phyloP scores from a whole-genome alignment of 1,284 basidiomycete species.

The Moesziomyces globuligerus region DNA sequence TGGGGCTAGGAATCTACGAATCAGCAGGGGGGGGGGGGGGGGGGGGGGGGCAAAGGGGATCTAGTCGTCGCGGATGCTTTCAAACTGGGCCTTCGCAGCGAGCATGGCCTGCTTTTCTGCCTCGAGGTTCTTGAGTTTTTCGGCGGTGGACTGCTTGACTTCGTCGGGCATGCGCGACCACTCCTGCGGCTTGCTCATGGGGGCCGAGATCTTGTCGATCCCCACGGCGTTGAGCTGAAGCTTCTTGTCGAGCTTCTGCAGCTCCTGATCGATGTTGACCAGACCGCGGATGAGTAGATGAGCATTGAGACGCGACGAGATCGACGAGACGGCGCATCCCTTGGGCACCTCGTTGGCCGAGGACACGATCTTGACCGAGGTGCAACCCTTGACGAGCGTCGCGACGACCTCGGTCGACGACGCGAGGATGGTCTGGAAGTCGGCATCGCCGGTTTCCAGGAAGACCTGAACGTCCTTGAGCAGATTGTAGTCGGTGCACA shows the following conservation, averaged over 20 bases:
- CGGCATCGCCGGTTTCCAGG: conserved; percentile 77
- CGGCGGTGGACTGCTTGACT: conserved; percentile 50
- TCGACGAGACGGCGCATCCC: conserved; percentile 83
- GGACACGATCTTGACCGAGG: conserved; percentile 75
- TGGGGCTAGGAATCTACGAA: too few relatives aligned
- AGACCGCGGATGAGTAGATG: conserved; percentile 60
- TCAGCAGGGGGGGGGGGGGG: too few relatives aligned
- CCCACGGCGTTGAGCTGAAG: conserved; percentile 56
- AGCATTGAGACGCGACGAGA: conserved; percentile 53
- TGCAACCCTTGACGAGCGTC: conserved; percentile 89
- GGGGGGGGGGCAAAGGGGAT: too few relatives aligned
- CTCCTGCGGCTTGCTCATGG: conserved; percentile 58
- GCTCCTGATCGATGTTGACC: conserved; percentile 62
- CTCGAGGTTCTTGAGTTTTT: conserved; percentile 53
- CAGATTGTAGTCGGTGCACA: conserved; percentile 90
- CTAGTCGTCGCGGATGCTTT: conserved; percentile 50
- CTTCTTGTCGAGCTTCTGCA: conserved; percentile 63
- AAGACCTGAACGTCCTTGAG: conserved; percentile 89
- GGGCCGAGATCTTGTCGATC: conserved; percentile 47
- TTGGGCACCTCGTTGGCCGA: conserved; percentile 75
- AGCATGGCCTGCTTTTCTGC: conserved; percentile 55
- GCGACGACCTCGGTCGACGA: conserved; percentile 80
- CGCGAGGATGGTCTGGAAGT: conserved; percentile 70
- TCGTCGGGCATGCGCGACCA: conserved; percentile 61
- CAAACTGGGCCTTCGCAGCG: conserved; percentile 59